Conservation (phyloP, 257 asterid genomes). For the Solanum sejunctum region DNA sequence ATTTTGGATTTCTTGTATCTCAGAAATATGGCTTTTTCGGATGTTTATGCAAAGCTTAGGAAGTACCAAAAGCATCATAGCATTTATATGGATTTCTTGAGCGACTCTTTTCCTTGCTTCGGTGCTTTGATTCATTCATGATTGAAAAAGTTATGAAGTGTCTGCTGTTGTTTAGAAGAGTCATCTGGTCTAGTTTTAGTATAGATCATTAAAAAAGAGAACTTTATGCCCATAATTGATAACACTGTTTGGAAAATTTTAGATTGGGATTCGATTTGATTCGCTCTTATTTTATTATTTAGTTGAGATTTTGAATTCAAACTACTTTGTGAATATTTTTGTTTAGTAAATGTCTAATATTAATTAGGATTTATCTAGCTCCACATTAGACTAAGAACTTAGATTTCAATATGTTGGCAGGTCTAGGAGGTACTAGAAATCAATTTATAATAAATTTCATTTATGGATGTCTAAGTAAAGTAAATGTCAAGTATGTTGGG, state of each 20-base stretch:
- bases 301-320: background rate
- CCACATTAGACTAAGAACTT: background rate
- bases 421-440: background rate
- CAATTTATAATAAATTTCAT: background rate
- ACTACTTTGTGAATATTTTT: background rate
- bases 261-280: background rate
- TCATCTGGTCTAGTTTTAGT: background rate
- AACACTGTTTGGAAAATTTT: background rate
- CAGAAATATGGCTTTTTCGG: background rate
- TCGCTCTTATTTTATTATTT: background rate
- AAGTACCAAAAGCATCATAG: background rate
- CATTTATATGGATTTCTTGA: background rate
- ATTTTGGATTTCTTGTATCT: background rate
- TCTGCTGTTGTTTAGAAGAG: background rate
- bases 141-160: background rate
- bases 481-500: background rate
- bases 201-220: background rate
- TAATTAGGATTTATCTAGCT: background rate
- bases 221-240: background rate
- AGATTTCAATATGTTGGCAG: background rate
- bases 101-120: background rate
- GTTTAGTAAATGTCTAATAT: background rate
- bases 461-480: background rate
- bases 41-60: background rate
- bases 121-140: background rate